Conservation (phyloP, 768 basidiomycete genomes). For the Lactifluus piperatus region DNA sequence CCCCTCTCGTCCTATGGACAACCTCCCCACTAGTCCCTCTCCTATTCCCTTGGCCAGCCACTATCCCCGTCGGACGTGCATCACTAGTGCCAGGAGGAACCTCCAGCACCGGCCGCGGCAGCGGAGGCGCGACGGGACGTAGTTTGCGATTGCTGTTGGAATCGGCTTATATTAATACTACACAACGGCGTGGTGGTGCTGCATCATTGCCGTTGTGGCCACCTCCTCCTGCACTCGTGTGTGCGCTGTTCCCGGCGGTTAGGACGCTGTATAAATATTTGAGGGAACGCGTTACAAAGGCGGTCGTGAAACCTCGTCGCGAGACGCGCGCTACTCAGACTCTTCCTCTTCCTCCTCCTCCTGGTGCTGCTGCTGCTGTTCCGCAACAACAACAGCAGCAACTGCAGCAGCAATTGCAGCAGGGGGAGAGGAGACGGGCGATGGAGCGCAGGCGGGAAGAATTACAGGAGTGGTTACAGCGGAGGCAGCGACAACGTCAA, state of each 20-base stretch:
- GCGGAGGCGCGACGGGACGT: no score
- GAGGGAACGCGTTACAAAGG: constrained; percentile 20
- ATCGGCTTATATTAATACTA: no score
- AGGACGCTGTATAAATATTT: constrained; percentile 21
- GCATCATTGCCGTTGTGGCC: constrained; percentile 30
- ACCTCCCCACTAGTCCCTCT: constrained; percentile 27
- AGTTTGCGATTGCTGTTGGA: no score
- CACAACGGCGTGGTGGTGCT: no score
- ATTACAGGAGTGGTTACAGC: not conserved
- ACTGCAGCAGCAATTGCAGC: not conserved
- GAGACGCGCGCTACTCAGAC: not conserved
- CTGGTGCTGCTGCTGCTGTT: not conserved
- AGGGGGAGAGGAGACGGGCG: not conserved
- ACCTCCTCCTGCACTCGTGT: constrained; percentile 27
- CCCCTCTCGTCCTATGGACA: constrained; percentile 21
- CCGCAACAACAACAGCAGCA: not conserved
- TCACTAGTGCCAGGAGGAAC: no score
- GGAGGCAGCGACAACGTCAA: not conserved
- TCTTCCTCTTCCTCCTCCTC: no score
- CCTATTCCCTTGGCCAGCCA: constrained; percentile 27
- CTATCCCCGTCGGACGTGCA: constrained; percentile 23
- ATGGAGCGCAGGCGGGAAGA: not conserved
- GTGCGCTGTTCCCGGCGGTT: constrained; percentile 25
- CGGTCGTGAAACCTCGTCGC: constrained; percentile 19
- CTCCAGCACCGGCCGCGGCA: no score